A percentile compares a stretch with the other conserved stretches of the same genome.
Evolutionary conservation across 2,329 filamentous ascomycete species (phyloP).

Genomic region (Calonectria montana): DNA sequence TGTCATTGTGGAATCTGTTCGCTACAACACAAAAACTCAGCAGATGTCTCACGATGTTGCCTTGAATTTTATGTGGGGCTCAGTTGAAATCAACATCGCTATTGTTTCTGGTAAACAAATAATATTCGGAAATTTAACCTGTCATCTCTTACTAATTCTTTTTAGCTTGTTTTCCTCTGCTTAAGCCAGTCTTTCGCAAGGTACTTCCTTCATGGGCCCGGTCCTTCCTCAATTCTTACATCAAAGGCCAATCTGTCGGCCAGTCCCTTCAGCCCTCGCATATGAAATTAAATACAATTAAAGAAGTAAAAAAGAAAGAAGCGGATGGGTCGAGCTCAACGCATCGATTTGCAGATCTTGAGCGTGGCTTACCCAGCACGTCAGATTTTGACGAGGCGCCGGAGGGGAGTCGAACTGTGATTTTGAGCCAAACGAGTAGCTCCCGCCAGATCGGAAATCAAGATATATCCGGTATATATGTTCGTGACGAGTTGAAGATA

Average conservation of each 20-base stretch:
- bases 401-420: not conserved
- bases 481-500: not conserved
- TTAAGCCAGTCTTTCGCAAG: not conserved
- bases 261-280: not conserved
- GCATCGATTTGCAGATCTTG: not conserved
- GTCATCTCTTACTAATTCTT: not conserved
- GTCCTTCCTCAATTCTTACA: not conserved
- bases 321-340: not conserved
- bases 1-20: conserved; percentile 32
- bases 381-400: not conserved
- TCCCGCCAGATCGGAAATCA: not conserved
- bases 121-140: not conserved
- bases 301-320: not conserved
- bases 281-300: not conserved
- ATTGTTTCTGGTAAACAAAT: conserved; percentile 34
- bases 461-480: not conserved
- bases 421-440: not conserved
- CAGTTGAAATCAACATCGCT: conserved; percentile 42
- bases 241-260: not conserved
- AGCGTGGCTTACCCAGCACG: not conserved
- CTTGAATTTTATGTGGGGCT: conserved; percentile 39
- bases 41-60: conserved; percentile 38
- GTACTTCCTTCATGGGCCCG: not conserved
- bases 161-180: not conserved
- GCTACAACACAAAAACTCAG: conserved; percentile 25